Base-by-base conservation (phyloP, 1,284 basidiomycete species). In the Puccinia coronata region DNA sequence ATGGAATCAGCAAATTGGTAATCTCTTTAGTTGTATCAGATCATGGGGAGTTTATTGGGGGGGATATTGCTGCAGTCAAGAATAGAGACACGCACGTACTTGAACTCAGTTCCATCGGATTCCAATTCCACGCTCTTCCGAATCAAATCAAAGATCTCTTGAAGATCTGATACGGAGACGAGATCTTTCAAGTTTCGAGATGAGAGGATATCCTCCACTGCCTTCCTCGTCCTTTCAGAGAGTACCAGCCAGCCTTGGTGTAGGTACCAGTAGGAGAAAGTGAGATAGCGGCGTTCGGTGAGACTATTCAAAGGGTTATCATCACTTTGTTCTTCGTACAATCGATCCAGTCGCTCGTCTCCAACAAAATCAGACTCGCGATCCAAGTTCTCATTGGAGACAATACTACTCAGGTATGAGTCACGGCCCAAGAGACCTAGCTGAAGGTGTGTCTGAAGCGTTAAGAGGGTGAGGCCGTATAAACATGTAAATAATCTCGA, bases 251-350 rank as follows among this genome's bases (percentile, higher is more conserved):
- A 96, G 0, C 95, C 94, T 3, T 92, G 91, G 84, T 96, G 92
- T 78, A 96, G 85, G 69, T 96, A 89, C 93, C 94, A 96, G 93
- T 94, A 79, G 6, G 91, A 93, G 82, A 95, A 90, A 0, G 93
- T 94, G 80, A 96, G 88, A 84, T 91, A 96, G 84, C 91, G 91
- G 82, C 90, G 88, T 86, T 95, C 93, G 0, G 90, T 90, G 75
- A 90, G 53, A 91, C 90, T 43, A 81, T 83, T 59, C 82, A 79
- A 82, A 47, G 25, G 25, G 34, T 76, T 36, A 61, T 23, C 34
- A n/a, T n/a, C n/a, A n/a, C n/a, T n/a, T n/a, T n/a, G n/a, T n/a
- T n/a, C n/a, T 65, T 65, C 63, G 4, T 3, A 14, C 16, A 36
- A 76, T 11, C 83, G 84, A 16, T 82, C 82, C 25, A 36, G 11